Evolutionary conservation across 768 basidiomycete genomes (phyloP).

Genomic region (Collybia sp.): DNA sequence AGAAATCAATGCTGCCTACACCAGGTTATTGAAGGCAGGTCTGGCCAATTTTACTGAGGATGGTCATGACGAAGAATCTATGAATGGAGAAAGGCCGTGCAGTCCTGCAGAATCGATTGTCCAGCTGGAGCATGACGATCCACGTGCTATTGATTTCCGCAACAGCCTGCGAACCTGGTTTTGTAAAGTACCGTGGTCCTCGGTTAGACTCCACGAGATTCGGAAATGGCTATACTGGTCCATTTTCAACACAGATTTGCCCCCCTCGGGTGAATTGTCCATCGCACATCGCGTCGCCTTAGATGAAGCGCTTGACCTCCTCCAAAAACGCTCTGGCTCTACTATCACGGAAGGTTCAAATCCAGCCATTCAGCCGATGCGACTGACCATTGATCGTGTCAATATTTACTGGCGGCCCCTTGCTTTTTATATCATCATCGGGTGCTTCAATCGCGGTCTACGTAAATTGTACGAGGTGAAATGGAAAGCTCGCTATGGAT

Average conservation of each 20-base stretch:
- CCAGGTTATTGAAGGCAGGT: constrained; percentile 62
- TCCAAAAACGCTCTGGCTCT: constrained; percentile 72
- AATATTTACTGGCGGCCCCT: constrained; percentile 66
- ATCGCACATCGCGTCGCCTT: constrained; percentile 43
- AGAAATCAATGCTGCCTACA: constrained; percentile 57
- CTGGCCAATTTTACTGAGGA: constrained; percentile 50
- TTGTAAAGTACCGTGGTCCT: constrained; percentile 66
- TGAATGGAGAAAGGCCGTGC: constrained; percentile 42
- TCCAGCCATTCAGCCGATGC: constrained; percentile 46
- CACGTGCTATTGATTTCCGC: constrained; percentile 70
- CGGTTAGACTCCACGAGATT: constrained; percentile 58
- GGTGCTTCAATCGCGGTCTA: constrained; percentile 41
- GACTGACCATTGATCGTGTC: constrained; percentile 76
- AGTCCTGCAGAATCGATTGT: constrained; percentile 58
- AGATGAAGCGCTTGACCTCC: constrained; percentile 52
- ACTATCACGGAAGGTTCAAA: constrained; percentile 58
- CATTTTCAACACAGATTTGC: constrained; percentile 66
- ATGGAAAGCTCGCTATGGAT: constrained; percentile 38
- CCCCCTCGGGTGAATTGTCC: constrained; percentile 42
- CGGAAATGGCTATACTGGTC: constrained; percentile 81
- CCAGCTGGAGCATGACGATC: constrained; percentile 58
- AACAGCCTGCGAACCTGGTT: constrained; percentile 76
- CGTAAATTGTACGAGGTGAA: constrained; percentile 36
- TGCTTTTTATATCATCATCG: constrained; percentile 53
- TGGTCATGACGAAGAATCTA: constrained; percentile 51